phyloP scores from a whole-genome alignment of 306 rosid genomes.

The Cyamopsis tetragonoloba region DNA sequence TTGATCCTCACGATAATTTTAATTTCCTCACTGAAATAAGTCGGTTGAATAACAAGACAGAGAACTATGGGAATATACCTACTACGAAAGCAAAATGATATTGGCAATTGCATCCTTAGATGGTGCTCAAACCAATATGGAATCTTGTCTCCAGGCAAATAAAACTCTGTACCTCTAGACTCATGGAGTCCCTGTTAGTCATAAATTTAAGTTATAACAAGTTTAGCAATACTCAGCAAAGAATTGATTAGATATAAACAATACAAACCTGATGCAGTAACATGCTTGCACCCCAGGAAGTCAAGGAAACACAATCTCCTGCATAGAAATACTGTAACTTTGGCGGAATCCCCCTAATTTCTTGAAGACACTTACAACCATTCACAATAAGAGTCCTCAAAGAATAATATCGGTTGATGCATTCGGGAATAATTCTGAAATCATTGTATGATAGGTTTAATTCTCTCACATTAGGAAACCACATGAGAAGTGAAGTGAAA shows the following conservation, averaged over 20 bases:
- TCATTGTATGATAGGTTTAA: neutral
- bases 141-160: neutral
- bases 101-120: neutral
- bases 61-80: neutral
- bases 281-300: neutral
- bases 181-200: neutral
- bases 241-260: neutral
- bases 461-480: neutral
- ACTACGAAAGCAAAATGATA: neutral
- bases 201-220: neutral
- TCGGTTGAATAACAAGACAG: neutral
- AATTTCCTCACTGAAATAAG: neutral
- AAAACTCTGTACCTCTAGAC: neutral
- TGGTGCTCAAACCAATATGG: neutral
- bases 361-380: neutral
- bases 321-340: neutral
- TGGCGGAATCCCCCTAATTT: constrained; percentile 3
- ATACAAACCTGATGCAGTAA: neutral
- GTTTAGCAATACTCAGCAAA: neutral
- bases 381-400: neutral
- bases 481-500: neutral
- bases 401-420: neutral
- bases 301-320: neutral
- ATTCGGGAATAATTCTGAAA: neutral
- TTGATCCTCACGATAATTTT: neutral